A percentile compares a stretch with the other conserved stretches of the same genome.
These are phyloP conservation scores for Aspergillus pseudonomiae DNA, from an alignment of 2,329 filamentous ascomycete species.

Conservation along the genomic window DNA sequence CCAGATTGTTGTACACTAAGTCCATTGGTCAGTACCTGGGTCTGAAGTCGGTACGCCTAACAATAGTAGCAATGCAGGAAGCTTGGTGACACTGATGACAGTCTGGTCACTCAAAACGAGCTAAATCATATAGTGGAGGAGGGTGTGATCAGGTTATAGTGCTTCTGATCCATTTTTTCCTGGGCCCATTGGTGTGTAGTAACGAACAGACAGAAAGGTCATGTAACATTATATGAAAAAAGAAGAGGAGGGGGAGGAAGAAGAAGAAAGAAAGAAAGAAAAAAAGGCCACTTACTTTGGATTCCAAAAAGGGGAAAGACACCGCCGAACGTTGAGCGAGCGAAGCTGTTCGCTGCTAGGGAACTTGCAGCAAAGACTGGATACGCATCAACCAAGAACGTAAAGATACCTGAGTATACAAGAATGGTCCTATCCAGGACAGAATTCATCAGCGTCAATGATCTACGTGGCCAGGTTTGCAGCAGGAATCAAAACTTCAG, in stretches of 20 bases:
- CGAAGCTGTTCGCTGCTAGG: slow-evolving; percentile 81
- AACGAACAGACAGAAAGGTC: background rate
- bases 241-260: too few species aligned
- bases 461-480: background rate
- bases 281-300: slow-evolving; percentile 46
- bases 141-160: background rate
- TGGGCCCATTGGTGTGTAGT: background rate
- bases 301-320: slow-evolving; percentile 75
- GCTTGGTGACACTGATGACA: background rate
- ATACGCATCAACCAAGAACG: slow-evolving; percentile 73
- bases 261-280: too few species aligned
- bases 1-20: slow-evolving; percentile 51
- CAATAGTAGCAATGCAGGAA: background rate
- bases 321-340: slow-evolving; percentile 77
- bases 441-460: background rate
- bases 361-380: slow-evolving; percentile 58
- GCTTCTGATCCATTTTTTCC: background rate
- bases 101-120: too few species aligned
- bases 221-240: background rate
- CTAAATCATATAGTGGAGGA: background rate
- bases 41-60: slow-evolving; percentile 10
- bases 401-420: slow-evolving; percentile 82
- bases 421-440: slow-evolving; percentile 65
- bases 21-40: slow-evolving; percentile 26
- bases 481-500: background rate